Percentiles rank a stretch among this genome's conserved stretches.
Evolutionary conservation across 192 early-diverging fungal species (phyloP).

Genomic region (Gonapodya sp.): DNA sequence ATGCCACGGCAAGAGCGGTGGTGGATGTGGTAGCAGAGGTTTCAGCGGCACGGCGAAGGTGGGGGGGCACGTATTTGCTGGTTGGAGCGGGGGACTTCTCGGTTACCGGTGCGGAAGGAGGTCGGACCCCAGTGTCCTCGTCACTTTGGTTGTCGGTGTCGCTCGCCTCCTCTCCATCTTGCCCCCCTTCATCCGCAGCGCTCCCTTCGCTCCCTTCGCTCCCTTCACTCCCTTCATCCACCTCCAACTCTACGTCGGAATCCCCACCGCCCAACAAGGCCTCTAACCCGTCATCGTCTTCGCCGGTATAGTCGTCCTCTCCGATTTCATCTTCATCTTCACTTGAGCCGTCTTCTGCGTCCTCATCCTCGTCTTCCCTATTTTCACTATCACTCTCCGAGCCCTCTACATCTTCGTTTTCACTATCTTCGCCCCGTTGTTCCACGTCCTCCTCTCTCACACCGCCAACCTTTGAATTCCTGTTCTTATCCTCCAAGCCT

Average conservation of each 20-base stretch:
- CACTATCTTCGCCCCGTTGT: neutral
- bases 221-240: neutral
- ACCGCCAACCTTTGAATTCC: conserved; percentile 14
- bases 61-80: conserved; percentile 81
- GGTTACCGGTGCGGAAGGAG: conserved; percentile 13
- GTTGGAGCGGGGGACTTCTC: conserved; percentile 22
- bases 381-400: conserved; percentile 11
- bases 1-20: neutral
- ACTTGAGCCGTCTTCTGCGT: neutral
- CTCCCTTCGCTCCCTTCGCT: conserved; percentile 7
- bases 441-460: conserved; percentile 13
- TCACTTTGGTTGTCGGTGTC: conserved; percentile 8
- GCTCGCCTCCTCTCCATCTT: neutral
- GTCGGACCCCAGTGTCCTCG: conserved; percentile 2
- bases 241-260: conserved; percentile 4
- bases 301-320: conserved; percentile 3
- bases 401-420: conserved; percentile 23
- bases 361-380: conserved; percentile 2
- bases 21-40: neutral
- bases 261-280: conserved; percentile 3
- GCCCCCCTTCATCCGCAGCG: conserved; percentile 3
- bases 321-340: neutral
- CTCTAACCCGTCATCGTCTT: conserved; percentile 9
- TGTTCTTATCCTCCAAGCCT: conserved; percentile 15
- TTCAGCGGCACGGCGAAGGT: conserved; percentile 48